Percentiles rank a stretch among this genome's conserved stretches.
Conservation (phyloP, 345 rosid genomes). For the Lumnitzera racemosa region DNA sequence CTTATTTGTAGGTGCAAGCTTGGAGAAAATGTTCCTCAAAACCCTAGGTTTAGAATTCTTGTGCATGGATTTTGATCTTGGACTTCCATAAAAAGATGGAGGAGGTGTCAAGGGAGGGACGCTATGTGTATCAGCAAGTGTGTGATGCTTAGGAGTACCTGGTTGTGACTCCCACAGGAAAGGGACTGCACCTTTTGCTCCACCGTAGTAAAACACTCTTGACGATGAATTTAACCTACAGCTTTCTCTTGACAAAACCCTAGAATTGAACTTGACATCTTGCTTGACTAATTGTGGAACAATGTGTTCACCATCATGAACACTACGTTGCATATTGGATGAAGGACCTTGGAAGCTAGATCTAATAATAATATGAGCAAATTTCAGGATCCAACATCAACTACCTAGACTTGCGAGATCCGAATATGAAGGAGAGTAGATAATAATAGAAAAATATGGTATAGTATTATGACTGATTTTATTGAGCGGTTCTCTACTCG, state of each 20-base stretch:
- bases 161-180: slow-evolving; percentile 90
- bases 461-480: background rate
- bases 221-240: slow-evolving; percentile 52
- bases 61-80: slow-evolving; percentile 4
- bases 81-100: slow-evolving; percentile 18
- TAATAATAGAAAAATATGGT: background rate
- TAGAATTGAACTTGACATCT: slow-evolving; percentile 45
- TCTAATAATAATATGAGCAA: too few relatives aligned
- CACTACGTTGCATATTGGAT: background rate
- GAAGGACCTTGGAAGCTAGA: background rate
- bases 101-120: slow-evolving; percentile 17
- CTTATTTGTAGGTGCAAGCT: slow-evolving; percentile 2
- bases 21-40: slow-evolving; percentile 8
- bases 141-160: slow-evolving; percentile 73
- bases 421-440: slow-evolving; percentile 7
- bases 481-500: background rate
- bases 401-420: slow-evolving; percentile 5
- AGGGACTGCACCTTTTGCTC: slow-evolving; percentile 49
- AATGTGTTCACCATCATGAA: background rate
- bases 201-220: slow-evolving; percentile 66
- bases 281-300: slow-evolving; percentile 16
- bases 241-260: slow-evolving; percentile 53
- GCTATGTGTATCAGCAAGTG: slow-evolving; percentile 53
- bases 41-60: slow-evolving; percentile 9
- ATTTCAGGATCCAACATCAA: background rate